Evolutionary conservation across 176 grass and related monocot genomes (phyloP).

Genomic region (Oryza glaberrima): DNA sequence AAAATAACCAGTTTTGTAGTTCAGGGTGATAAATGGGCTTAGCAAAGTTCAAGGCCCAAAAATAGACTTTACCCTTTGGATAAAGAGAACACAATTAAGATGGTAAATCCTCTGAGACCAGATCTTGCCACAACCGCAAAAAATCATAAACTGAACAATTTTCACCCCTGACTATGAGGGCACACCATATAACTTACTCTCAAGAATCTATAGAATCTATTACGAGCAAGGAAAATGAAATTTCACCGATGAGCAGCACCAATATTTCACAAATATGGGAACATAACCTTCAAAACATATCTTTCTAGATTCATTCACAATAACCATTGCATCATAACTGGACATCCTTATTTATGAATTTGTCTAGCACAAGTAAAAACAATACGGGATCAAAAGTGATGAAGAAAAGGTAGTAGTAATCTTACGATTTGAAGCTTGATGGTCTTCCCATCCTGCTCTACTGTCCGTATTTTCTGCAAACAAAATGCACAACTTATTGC

Average conservation of each 20-base stretch:
- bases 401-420: not conserved
- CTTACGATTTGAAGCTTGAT: conserved; percentile 88
- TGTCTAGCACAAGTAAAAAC: not conserved
- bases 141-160: not conserved
- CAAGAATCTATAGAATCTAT: not conserved
- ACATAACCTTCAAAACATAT: not conserved
- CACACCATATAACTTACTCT: not conserved
- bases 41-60: no score
- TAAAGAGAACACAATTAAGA: no score
- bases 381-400: not conserved
- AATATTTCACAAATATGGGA: not conserved
- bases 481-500: conserved; percentile 13
- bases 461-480: conserved; percentile 82
- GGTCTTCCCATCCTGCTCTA: conserved; percentile 81
- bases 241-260: not conserved
- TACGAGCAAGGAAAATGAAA: not conserved
- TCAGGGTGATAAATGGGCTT: no score
- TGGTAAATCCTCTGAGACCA: not conserved
- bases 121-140: not conserved
- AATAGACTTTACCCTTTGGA: no score
- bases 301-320: no score
- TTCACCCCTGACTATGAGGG: no score
- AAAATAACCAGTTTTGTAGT: no score
- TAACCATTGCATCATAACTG: not conserved
- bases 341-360: not conserved